These are phyloP conservation scores for Fusarium chlamydosporum DNA, from an alignment of 2,329 filamentous ascomycete species.

Conservation along the genomic window DNA sequence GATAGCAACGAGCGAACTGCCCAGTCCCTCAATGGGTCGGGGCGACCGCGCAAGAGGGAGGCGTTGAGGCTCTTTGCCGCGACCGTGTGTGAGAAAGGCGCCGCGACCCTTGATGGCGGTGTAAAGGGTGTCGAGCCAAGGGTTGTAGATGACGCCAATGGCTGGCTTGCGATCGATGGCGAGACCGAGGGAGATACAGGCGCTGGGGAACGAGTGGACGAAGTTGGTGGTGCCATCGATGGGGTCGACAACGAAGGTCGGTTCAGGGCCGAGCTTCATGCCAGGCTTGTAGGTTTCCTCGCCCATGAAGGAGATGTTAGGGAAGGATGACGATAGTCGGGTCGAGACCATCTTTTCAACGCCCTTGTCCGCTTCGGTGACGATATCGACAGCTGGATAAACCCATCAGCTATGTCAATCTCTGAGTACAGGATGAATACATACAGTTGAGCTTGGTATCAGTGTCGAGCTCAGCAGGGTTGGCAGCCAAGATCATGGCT, in stretches of 20 bases:
- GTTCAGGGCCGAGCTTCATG: slow-evolving; percentile 70
- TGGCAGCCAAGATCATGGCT: slow-evolving; percentile 72
- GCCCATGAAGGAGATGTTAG: slow-evolving; percentile 75
- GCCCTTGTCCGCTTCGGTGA: slow-evolving; percentile 76
- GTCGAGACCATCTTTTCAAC: slow-evolving; percentile 73
- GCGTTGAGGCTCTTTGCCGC: slow-evolving; percentile 55
- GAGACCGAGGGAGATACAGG: slow-evolving; percentile 83
- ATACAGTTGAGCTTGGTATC: slow-evolving; percentile 76
- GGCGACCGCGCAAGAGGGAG: slow-evolving; percentile 63
- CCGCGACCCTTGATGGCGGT: slow-evolving; percentile 77
- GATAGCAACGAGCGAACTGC: slow-evolving; percentile 74
- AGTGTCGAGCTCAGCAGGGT: slow-evolving; percentile 69
- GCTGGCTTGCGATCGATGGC: slow-evolving; percentile 72
- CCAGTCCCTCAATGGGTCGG: slow-evolving; percentile 71
- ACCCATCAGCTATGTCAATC: slow-evolving; percentile 17
- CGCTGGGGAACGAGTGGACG: slow-evolving; percentile 80
- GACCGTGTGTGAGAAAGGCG: slow-evolving; percentile 68
- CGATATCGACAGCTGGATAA: slow-evolving; percentile 72
- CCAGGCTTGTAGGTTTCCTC: slow-evolving; percentile 83
- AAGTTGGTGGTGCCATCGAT: slow-evolving; percentile 88
- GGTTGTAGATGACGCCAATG: slow-evolving; percentile 85
- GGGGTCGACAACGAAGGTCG: slow-evolving; percentile 85
- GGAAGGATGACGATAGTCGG: slow-evolving; percentile 67
- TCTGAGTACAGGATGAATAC: slow-evolving; percentile 29
- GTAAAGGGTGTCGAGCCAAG: slow-evolving; percentile 78